Base-by-base conservation (phyloP, 495 filamentous ascomycete genomes). In the Penicillium crystallinum region DNA sequence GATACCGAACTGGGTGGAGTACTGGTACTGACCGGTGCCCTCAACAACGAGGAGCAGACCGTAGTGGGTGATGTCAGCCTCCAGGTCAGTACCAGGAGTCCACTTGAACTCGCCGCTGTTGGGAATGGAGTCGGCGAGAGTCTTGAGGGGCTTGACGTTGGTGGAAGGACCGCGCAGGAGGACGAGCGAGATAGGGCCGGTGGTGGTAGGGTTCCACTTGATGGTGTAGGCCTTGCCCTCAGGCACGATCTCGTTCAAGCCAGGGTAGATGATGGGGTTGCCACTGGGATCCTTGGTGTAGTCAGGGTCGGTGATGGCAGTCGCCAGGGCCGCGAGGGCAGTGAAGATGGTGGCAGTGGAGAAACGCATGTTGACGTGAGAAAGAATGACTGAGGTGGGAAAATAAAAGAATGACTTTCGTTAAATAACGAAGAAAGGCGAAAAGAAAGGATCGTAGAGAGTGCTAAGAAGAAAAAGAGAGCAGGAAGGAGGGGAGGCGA, bases 1-100 rank as follows among this genome's bases (percentile, higher is more conserved):
- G 72, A 89, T 72, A 60, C 85, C 85, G 70, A 87, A 89, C 63
- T 88, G 85, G 36, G 80, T 81, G 21, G 77, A 79, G 70, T 80
- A 89, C 65, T 89, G 85, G 75, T 82, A 88, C 57, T 76, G 62
- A 58, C 83, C 81, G 52, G 74, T 80, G 9, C 65, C 69, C 63
- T 85, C 81, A 33, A 76, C 80, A 52, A 87, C 83, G 55, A 89
- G 65, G 57, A 86, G 75, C 50, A 88, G 70, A 52, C 83, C 85
- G 69, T 88, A 89, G 69, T 84, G 70, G 56, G 74, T 77, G 46
- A 56, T 57, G 42, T 79, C 77, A 44, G 67, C 56, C 50, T 70
- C 67, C 30, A 88, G 77, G 38, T 52, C 53, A 38, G 72, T 62
- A 31, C 68, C 46, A 23, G 80, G 80, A 27, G 76, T 81, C 83